Evolutionary conservation across 2,329 filamentous ascomycete species (phyloP), one percentile per base, ranked within the genome.

Genomic region (Aspergillus flavus): DNA sequence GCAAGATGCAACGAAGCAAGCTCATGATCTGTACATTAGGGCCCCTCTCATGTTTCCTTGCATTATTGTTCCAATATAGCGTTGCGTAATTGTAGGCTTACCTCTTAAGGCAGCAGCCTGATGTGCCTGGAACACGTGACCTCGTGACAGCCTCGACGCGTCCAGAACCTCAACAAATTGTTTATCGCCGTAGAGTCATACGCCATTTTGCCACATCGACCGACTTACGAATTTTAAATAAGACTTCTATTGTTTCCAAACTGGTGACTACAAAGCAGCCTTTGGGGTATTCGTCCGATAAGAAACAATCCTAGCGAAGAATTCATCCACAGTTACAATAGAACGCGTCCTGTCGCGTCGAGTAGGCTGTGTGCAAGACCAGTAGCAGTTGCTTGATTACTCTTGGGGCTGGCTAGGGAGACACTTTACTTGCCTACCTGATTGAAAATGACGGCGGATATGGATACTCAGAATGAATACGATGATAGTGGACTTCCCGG

Each of bases 401-500:
- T 23, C 34, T 32, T 21, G 19, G 21, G 7, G 16, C 21, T 32
- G 48, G 28, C 28, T 34, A 52, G 28, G 34, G 48, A 21, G 19
- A 5, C 32, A 39, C n/a, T 55, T 21, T 1, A 21, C 14, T 39
- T 39, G 19, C n/a, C 52, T 34, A 21, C 30, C 19, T 41, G 14
- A 21, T 10, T 32, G 10, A 66, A 66, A 10, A 78, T 78, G 73
- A 69, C 85, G 68, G 79, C 81, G 64, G 84, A 85, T 56, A 85
- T 87, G 67, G 86, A 90, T 66, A 87, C 88, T 43, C 91, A 96
- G 68, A 89, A 90, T 65, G 85, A 86, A 62, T 87, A 88, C 70
- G 93, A 95, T 62, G 93, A 96, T 64, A 85, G 86, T 71, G 86
- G 88, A 65, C 86, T 88, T 73, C 88, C 90, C 61, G 93, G 91